These are phyloP conservation scores for Fusarium neocosmosporiellum DNA, from an alignment of 2,329 filamentous ascomycete genomes.

Conservation along the genomic window DNA sequence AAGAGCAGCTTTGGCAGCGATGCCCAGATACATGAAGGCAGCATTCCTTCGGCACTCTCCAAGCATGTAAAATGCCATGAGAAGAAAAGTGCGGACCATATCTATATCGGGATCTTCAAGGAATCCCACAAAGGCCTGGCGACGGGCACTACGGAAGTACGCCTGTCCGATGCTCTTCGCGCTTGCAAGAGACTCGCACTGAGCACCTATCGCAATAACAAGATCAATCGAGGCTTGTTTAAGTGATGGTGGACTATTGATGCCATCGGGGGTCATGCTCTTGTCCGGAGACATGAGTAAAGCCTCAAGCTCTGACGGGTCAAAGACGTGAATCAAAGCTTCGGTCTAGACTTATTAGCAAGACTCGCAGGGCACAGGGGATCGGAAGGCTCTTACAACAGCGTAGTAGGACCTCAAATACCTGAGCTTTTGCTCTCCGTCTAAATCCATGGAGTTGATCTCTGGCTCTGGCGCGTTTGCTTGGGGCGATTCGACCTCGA, in stretches of 20 bases:
- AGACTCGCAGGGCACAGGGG: accelerated
- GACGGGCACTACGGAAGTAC: constrained; percentile 58
- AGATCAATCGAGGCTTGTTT: constrained; percentile 29
- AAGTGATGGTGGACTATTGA: not conserved
- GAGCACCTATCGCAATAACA: constrained; percentile 41
- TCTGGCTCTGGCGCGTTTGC: constrained; percentile 8
- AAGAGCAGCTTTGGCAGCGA: constrained; percentile 67
- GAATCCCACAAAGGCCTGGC: constrained; percentile 34
- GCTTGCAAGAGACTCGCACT: constrained; percentile 33
- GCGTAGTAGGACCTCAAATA: constrained; percentile 30
- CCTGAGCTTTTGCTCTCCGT: not conserved
- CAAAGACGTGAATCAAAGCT: constrained; percentile 49
- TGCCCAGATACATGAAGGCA: constrained; percentile 72
- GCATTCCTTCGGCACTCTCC: constrained; percentile 70
- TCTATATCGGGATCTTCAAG: constrained; percentile 43
- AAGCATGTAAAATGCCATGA: constrained; percentile 81
- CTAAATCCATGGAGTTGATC: not conserved
- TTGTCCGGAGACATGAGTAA: constrained; percentile 26
- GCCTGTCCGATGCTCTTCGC: constrained; percentile 40
- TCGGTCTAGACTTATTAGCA: constrained; percentile 42
- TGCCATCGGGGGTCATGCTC: not conserved
- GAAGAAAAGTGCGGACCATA: constrained; percentile 40
- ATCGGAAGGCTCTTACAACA: constrained; percentile 22
- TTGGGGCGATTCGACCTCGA: constrained; percentile 39
- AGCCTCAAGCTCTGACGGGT: constrained; percentile 42